Percentiles rank a stretch among this genome's conserved stretches.
These are phyloP conservation scores for Excoecaria agallocha DNA, from an alignment of 345 rosid species.

Conservation along the genomic window DNA sequence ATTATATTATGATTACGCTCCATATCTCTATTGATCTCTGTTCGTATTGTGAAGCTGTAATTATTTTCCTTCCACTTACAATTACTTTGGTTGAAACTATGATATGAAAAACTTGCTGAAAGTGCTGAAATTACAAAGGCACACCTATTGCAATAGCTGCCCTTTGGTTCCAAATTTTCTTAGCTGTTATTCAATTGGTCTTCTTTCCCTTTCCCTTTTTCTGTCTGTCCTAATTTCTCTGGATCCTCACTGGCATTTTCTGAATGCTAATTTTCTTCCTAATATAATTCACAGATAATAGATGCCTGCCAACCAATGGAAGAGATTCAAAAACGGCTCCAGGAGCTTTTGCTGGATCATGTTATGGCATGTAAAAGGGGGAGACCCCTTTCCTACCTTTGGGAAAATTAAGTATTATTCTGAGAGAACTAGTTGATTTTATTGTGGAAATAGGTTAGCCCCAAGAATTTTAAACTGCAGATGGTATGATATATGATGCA, in stretches of 20 bases:
- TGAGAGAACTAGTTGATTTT: background rate
- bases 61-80: background rate
- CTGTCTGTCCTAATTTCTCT: background rate
- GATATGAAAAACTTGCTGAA: background rate
- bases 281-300: constrained; percentile 42
- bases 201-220: background rate
- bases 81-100: background rate
- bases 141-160: too few relatives aligned
- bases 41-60: background rate
- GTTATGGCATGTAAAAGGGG: constrained; percentile 51
- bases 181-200: background rate
- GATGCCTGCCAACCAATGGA: constrained; percentile 59
- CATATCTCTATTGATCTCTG: background rate
- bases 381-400: constrained; percentile 51
- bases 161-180: too few relatives aligned
- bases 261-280: background rate
- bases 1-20: background rate
- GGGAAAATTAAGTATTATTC: constrained; percentile 29
- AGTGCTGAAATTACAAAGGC: background rate
- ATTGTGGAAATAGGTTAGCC: background rate
- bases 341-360: constrained; percentile 38
- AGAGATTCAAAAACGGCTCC: constrained; percentile 61
- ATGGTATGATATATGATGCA: background rate
- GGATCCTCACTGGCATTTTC: background rate
- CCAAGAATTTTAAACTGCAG: background rate